phyloP scores from a whole-genome alignment of 208 protist genomes.

The Leishmania martiniquensis region DNA sequence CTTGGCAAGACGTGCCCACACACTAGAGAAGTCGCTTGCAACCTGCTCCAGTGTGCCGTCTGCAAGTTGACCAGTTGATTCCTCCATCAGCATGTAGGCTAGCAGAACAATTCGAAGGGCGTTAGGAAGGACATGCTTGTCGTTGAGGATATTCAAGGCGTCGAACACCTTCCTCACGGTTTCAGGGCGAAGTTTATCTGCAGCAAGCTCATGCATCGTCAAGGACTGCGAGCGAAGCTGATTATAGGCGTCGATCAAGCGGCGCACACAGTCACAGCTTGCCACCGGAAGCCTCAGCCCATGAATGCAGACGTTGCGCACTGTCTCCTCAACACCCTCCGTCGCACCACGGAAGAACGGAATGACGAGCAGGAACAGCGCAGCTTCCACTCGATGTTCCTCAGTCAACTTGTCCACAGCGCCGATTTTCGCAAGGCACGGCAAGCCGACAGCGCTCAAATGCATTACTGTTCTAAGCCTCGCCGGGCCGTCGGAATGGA shows the following conservation, averaged over 20 bases:
- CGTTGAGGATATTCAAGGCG: constrained; percentile 54
- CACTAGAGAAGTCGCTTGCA: constrained; percentile 1
- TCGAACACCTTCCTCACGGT: constrained; percentile 61
- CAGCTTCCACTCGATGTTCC: constrained; percentile 26
- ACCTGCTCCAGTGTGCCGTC: not conserved
- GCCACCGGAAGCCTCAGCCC: constrained; percentile 77
- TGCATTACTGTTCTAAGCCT: constrained; percentile 29
- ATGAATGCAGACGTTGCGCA: constrained; percentile 74
- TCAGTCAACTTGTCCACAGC: constrained; percentile 17
- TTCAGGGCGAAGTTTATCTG: constrained; percentile 8
- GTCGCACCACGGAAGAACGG: constrained; percentile 50
- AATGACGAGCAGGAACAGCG: constrained; percentile 51
- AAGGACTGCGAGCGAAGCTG: constrained; percentile 36
- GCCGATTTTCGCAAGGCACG: constrained; percentile 32
- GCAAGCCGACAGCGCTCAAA: constrained; percentile 41
- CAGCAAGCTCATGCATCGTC: constrained; percentile 22
- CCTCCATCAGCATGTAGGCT: constrained; percentile 55
- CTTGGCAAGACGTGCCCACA: constrained; percentile 44
- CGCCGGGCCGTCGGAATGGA: constrained; percentile 6
- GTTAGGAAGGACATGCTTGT: constrained; percentile 44
- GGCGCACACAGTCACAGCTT: constrained; percentile 50
- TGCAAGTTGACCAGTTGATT: not conserved
- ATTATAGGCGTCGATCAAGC: constrained; percentile 76
- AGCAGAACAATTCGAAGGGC: constrained; percentile 67
- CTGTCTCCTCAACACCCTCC: constrained; percentile 39